These are phyloP conservation scores for Mucor mucedo DNA, from an alignment of 371 early-diverging fungal genomes.

Conservation along the genomic window DNA sequence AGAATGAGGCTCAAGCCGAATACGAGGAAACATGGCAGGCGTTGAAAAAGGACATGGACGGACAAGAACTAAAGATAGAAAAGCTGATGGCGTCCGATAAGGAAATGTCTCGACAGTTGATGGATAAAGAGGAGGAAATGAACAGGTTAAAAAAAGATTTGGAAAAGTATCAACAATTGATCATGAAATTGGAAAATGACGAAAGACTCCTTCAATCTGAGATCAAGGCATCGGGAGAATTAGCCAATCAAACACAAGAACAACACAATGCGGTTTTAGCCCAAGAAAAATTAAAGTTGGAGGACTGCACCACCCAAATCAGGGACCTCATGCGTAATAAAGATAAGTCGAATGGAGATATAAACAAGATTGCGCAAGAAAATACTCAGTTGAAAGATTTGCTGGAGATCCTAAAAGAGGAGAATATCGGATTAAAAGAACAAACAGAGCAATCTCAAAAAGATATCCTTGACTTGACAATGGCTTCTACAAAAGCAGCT, in stretches of 20 bases:
- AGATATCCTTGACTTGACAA: not conserved
- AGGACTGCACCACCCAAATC: slow-evolving; percentile 1
- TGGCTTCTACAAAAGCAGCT: not conserved
- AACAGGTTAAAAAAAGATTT: not conserved
- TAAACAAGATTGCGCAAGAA: not conserved
- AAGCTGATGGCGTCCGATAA: too few species aligned
- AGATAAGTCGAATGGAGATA: not conserved
- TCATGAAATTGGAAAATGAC: slow-evolving; percentile 10
- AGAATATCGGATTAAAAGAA: not conserved
- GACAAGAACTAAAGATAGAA: not conserved
- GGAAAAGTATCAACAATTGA: slow-evolving; percentile 3
- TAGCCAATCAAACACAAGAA: not conserved
- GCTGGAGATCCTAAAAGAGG: too few species aligned
- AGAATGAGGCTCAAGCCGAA: too few species aligned
- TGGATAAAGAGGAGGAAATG: not conserved
- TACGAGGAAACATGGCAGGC: too few species aligned
- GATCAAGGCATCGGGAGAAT: not conserved
- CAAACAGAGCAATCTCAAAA: not conserved
- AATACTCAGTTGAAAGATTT: not conserved
- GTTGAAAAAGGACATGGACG: not conserved
- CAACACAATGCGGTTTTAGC: not conserved
- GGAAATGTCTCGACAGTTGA: too few species aligned
- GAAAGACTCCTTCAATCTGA: not conserved
- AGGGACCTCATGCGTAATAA: not conserved
- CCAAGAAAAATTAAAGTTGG: slow-evolving; percentile 1